Evolutionary conservation across 2,329 filamentous ascomycete species (phyloP).

Genomic region (Dactylonectria estremocensis): DNA sequence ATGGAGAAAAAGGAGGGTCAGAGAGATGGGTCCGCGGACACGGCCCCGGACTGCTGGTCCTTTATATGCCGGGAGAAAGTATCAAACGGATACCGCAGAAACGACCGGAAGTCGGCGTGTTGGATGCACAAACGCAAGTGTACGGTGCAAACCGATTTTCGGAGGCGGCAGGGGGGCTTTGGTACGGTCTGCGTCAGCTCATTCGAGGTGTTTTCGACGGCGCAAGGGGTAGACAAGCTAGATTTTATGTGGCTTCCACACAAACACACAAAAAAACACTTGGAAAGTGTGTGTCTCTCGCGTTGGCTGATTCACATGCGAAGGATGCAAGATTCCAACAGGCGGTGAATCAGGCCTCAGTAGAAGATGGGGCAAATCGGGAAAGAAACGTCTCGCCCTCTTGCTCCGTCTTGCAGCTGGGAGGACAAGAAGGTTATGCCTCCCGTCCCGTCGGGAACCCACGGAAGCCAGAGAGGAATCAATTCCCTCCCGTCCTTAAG

Average conservation of each 20-base stretch:
- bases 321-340: neutral
- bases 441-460: neutral
- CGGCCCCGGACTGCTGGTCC: neutral
- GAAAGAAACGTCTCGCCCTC: neutral
- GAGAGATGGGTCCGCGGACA: neutral
- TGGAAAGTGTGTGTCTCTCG: neutral
- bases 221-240: neutral
- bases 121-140: neutral
- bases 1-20: neutral
- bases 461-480: conserved; percentile 5
- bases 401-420: neutral
- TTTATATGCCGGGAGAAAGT: neutral
- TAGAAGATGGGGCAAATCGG: neutral
- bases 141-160: neutral
- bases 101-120: neutral
- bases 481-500: conserved; percentile 3
- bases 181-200: neutral
- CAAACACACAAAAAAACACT: neutral
- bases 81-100: too few relatives aligned
- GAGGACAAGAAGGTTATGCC: neutral
- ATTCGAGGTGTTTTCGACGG: neutral
- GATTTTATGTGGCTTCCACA: conserved; percentile 1
- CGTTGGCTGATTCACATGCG: neutral
- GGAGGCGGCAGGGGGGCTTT: neutral
- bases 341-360: neutral